Conservation (phyloP, 2,329 filamentous ascomycete genomes). For the Colletotrichum sp. region DNA sequence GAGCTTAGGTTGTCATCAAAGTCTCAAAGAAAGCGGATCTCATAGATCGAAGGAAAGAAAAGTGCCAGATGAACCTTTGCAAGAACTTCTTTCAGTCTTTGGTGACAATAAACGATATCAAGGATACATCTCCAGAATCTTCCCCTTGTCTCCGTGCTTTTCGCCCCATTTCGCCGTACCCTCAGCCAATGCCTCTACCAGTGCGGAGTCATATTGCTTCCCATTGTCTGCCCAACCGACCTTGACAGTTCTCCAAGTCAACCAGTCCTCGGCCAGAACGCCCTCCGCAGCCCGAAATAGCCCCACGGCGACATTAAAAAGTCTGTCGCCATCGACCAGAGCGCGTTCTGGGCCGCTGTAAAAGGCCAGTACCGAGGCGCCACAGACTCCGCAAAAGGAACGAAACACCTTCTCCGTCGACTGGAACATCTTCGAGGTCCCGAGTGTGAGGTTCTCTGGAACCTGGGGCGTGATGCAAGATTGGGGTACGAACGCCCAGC, state of each 20-base stretch:
- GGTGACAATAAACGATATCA: neutral
- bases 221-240: slow-evolving; percentile 38
- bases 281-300: slow-evolving; percentile 50
- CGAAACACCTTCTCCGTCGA: slow-evolving; percentile 43
- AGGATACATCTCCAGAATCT: slow-evolving; percentile 1
- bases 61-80: neutral
- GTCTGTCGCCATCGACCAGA: neutral
- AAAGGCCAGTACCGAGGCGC: slow-evolving; percentile 44
- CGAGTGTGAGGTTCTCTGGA: slow-evolving; percentile 38
- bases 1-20: too few species aligned
- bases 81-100: neutral
- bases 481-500: slow-evolving; percentile 48
- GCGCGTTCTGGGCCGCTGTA: slow-evolving; percentile 33
- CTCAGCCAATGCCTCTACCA: slow-evolving; percentile 37
- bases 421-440: slow-evolving; percentile 47
- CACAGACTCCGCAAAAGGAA: slow-evolving; percentile 51
- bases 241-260: slow-evolving; percentile 47
- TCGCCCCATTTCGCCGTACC: slow-evolving; percentile 44
- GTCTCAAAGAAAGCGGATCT: neutral
- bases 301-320: slow-evolving; percentile 49
- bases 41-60: neutral
- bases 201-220: slow-evolving; percentile 37
- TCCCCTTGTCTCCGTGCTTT: slow-evolving; percentile 32
- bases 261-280: slow-evolving; percentile 47
- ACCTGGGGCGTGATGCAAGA: slow-evolving; percentile 39